Base-by-base conservation (phyloP, 108 stramenopile species). In the Mediolabrus comicus region DNA sequence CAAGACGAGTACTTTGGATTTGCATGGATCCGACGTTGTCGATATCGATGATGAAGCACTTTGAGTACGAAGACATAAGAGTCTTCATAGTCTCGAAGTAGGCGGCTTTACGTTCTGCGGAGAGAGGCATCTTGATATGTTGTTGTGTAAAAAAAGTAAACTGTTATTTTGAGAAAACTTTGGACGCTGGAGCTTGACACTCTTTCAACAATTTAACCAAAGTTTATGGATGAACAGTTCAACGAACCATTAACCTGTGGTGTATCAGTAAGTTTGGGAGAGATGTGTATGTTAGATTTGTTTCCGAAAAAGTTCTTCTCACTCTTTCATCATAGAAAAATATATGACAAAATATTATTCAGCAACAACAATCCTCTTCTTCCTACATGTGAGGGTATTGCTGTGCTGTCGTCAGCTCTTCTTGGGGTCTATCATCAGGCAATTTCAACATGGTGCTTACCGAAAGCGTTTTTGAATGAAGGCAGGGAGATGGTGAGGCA, bases 1-100 rank as follows among this genome's bases (percentile, higher is more conserved):
- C 89, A 51, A 77, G 75, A 62, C 98, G 94, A 67, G 96, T 96
- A 58, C 88, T 61, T 63, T 98, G 96, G 72, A 99, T 87, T 87
- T 99, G 99, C 85, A 84, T 91, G 72, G 97, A 98, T 55, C 98
- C 99, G 35, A 99, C 99, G 79, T 99, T 99, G 90, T 99, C 97
- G 62, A 97, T 96, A 59, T 81, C 79, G 43, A 98, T 97, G 38
- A 99, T 39, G 82, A 99, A 96, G 80, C 90, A 83, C 84, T 96
- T 97, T 65, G 77, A 59, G 88, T 91, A 92, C 51, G 78, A 62
- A 34, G 69, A 39, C 62, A 95, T 77, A 63, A 92, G 76, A 29
- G 62, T 75, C 90, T 92, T 92, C 81, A 95, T 80, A 17, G 67
- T 72, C 24, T 71, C 71, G 79, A 95, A 95, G 85, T 95, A 95